Evolutionary conservation across 768 basidiomycete species (phyloP), one percentile per base, ranked within the genome.

Genomic region (Pholiota molesta): DNA sequence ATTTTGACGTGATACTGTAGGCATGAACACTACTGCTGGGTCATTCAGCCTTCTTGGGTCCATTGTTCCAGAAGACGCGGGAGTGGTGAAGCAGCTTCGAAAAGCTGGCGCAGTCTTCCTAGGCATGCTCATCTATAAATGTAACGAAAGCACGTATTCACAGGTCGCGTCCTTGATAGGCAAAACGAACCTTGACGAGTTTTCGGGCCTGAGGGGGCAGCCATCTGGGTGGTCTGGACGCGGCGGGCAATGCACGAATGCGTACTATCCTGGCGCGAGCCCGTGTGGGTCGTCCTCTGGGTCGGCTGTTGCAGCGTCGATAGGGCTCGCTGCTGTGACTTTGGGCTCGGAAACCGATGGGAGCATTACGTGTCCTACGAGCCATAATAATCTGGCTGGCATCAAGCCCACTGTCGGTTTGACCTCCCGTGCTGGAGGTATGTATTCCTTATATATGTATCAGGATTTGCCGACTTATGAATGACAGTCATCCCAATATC

Each of bases 371-470:
- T 85, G 79, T 62, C 87, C 85, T 23, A 71, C 81, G 0, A 77
- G 76, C 64, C 70, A 78, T 19, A 86, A 86, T 56, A 86, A 86
- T 63, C 44, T 86, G 5, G 86, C 77, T 3, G 86, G 86, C 0
- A 83, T 88, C 52, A 86, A 86, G 65, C 84, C 87, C 0, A 87
- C 83, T 2, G 78, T 87, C 9, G 86, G 86, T 0, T 70, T 86
- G 35, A 86, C 84, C 3, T 87, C 85, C 5, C 77, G 85, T 14
- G 82, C 84, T 16, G 86, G 86, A 70, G 86, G 86, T 83, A 60
- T 45, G 70, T 42, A 5, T 14, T 28, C 13, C 5, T 28, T 8
- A 4, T 19, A 19, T 40, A 26, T 33, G 19, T 31, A 9, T 1
- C 6, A 31, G 3, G 4, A 11, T 37, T 21, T 13, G 5, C 45